phyloP scores from a whole-genome alignment of 352 stramenopile species.

The Pythium graminicola region DNA sequence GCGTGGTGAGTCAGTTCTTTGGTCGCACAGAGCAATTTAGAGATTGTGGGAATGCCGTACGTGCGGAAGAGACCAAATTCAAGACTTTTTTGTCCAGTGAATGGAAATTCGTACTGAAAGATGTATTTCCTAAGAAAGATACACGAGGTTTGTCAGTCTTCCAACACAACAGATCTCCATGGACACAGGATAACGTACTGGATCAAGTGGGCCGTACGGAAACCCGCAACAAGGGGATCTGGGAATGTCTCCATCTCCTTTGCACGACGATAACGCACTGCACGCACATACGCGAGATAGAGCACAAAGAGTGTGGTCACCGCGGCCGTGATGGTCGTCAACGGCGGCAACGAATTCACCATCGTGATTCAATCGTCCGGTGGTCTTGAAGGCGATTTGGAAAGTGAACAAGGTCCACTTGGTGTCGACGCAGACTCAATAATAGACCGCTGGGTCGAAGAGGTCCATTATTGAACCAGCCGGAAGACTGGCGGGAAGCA shows the following conservation, averaged over 20 bases:
- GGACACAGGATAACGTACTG: background rate
- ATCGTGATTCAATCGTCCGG: background rate
- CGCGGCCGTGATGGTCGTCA: background rate
- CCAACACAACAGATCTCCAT: background rate
- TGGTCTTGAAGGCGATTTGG: background rate
- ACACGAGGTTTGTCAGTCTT: background rate
- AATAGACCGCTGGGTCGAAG: too few species aligned
- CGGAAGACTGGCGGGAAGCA: too few species aligned
- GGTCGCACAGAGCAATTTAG: constrained; percentile 4
- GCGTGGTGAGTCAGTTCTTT: constrained; percentile 11
- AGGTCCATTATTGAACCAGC: too few species aligned
- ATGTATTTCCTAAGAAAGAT: background rate
- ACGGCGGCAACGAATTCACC: background rate
- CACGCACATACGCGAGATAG: constrained; percentile 14
- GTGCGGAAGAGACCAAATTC: constrained; percentile 17
- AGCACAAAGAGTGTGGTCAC: constrained; percentile 9
- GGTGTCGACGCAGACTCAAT: too few species aligned
- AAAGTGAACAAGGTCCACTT: background rate
- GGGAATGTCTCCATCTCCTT: constrained; percentile 11
- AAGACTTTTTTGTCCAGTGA: constrained; percentile 8
- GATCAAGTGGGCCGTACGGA: constrained; percentile 10
- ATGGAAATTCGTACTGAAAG: constrained; percentile 9
- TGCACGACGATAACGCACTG: constrained; percentile 7
- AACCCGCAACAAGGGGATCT: constrained; percentile 9
- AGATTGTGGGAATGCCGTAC: constrained; percentile 15